Evolutionary conservation across 768 basidiomycete genomes (phyloP).

Genomic region (Auriscalpium microsporum): DNA sequence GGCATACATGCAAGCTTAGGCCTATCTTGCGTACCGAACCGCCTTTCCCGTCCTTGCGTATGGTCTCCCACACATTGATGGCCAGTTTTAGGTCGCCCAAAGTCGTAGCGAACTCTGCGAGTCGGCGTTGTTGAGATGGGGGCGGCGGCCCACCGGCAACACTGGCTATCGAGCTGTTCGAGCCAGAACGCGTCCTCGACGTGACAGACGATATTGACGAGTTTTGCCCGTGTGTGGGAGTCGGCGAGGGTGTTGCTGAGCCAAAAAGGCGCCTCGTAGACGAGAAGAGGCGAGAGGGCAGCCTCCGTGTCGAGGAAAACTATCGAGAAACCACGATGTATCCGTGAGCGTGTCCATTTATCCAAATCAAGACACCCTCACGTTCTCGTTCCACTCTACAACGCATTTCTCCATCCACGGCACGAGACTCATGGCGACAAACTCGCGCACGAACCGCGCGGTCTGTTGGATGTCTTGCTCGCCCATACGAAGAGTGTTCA

Average conservation of each 20-base stretch:
- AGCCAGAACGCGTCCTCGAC: constrained; percentile 23
- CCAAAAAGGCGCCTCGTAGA: constrained; percentile 82
- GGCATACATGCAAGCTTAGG: neutral
- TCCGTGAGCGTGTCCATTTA: constrained; percentile 14
- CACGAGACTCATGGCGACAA: constrained; percentile 79
- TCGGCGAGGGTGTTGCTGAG: constrained; percentile 33
- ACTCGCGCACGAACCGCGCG: constrained; percentile 76
- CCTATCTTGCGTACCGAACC: constrained; percentile 57
- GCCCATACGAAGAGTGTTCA: constrained; percentile 39
- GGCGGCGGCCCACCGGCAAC: constrained; percentile 18
- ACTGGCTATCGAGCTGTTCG: constrained; percentile 23
- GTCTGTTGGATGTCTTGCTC: constrained; percentile 70
- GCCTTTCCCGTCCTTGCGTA: constrained; percentile 80
- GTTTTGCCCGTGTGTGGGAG: constrained; percentile 31
- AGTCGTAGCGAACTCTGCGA: constrained; percentile 93
- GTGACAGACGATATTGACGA: constrained; percentile 28
- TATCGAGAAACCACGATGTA: constrained; percentile 17
- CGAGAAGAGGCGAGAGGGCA: constrained; percentile 81
- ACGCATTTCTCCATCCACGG: constrained; percentile 98
- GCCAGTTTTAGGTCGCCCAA: constrained; percentile 87
- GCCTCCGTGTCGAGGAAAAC: constrained; percentile 65
- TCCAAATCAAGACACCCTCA: constrained; percentile 16
- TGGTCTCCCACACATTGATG: constrained; percentile 71
- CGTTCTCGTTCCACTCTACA: constrained; percentile 87
- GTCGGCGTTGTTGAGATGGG: constrained; percentile 68